Evolutionary conservation across 176 grass and related monocot species (phyloP), one percentile per base, ranked within the genome.

Genomic region (Zizania latifolia): DNA sequence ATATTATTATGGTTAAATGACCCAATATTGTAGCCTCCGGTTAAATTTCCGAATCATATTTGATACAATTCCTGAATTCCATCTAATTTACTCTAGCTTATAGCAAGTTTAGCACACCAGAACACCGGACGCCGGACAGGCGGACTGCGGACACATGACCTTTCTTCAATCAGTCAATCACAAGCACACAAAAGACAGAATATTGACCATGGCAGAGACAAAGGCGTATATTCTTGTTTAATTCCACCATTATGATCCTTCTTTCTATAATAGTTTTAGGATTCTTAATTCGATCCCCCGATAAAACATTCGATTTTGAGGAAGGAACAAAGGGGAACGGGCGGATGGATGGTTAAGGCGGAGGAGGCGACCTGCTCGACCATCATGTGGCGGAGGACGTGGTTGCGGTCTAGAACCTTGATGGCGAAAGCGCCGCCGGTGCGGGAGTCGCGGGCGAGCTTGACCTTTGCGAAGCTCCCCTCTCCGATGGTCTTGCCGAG

Each of bases 401-500:
- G 86, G 19, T 88, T 75, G 62, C 90, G 92, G 81, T 92, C 89
- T 45, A 99, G 89, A 24, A 99, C 76, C 71, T 99, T 99, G 86
- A 99, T 90, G 62, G 95, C 95, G 76, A 83, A 65, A 68, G 45
- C 35, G 75, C 69, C 60, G 17, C 63, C 89, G 41, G 83, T 86
- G 64, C 83, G 86, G 15, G 86, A 62, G 90, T 99, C 53, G 45
- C 88, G 81, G 4, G 86, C 84, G 86, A 88, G 78, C 85, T 94
- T 99, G 21, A 99, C 95, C 89, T 99, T 99, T 58, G 95, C 95
- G 69, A 99, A 99, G 82, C 68, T 94, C 12, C 95, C 95, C 83
- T 99, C 91, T 16, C 91, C 95, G 70, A 99, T 81, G 10, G 95
- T 99, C 84, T 68, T 88, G 45, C 89, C 95, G 6, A 99, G 82